These are phyloP conservation scores for Metschnikowia peoriensis DNA, from an alignment of 805 yeast genomes.

Conservation along the genomic window DNA sequence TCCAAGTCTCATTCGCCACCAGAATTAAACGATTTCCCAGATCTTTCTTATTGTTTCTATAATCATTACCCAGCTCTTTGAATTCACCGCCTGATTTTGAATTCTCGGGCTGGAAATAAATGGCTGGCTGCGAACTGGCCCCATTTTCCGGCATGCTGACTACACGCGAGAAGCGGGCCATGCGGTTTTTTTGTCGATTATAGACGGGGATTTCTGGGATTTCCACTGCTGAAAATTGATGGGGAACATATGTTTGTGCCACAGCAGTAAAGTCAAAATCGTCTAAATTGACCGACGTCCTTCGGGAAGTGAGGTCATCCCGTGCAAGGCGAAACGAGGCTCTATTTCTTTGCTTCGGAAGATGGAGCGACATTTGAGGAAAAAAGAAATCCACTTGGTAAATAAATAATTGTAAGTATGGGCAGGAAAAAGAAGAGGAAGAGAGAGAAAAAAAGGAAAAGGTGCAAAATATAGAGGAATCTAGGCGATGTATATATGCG, in stretches of 20 bases:
- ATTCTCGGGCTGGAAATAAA: background rate
- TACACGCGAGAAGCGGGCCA: constrained; percentile 18
- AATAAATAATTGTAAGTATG: background rate
- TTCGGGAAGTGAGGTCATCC: background rate
- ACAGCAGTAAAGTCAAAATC: constrained; percentile 29
- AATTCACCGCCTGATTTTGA: too few relatives aligned
- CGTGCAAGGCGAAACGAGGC: constrained; percentile 2
- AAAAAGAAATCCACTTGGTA: background rate
- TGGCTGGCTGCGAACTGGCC: constrained; percentile 6
- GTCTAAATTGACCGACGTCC: background rate
- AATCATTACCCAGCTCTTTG: too few relatives aligned
- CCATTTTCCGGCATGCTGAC: constrained; percentile 2
- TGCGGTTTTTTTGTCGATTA: constrained; percentile 21
- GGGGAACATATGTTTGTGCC: constrained; percentile 28
- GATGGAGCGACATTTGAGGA: constrained; percentile 3
- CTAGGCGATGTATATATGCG: background rate
- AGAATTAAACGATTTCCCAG: too few relatives aligned
- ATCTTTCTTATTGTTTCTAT: too few relatives aligned
- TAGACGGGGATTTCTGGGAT: constrained; percentile 31
- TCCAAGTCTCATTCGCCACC: too few relatives aligned
- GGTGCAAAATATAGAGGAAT: background rate
- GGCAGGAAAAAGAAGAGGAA: background rate
- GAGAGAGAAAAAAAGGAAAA: background rate
- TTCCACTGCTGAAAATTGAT: constrained; percentile 22
- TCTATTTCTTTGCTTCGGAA: constrained; percentile 11